Conservation (phyloP, 1,139 yeast genomes). For the Blastobotrys persicus region DNA sequence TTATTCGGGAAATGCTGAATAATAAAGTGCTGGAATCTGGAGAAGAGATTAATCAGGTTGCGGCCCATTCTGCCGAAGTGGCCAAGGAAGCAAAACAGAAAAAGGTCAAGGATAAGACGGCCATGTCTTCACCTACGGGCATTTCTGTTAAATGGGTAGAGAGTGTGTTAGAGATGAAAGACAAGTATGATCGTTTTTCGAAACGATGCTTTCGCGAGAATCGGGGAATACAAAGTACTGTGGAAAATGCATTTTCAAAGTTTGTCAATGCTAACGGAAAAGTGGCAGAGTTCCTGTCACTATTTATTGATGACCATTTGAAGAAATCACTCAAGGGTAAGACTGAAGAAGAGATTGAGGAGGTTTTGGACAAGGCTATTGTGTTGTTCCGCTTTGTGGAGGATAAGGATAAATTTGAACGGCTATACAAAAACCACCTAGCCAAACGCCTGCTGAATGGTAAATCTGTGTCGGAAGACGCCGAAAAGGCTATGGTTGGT, state of each 20-base stretch:
- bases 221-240: conserved; percentile 50
- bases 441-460: conserved; percentile 74
- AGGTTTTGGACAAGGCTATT: conserved; percentile 54
- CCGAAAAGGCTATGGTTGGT: conserved; percentile 69
- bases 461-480: conserved; percentile 52
- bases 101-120: conserved; percentile 36
- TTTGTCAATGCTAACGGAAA: conserved; percentile 58
- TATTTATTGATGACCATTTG: conserved; percentile 70
- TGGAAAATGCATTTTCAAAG: conserved; percentile 61
- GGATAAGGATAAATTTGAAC: conserved; percentile 87
- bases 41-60: conserved; percentile 34
- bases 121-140: conserved; percentile 40
- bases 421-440: conserved; percentile 80
- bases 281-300: conserved; percentile 70
- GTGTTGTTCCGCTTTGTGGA: conserved; percentile 63
- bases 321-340: conserved; percentile 57
- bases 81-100: conserved; percentile 26
- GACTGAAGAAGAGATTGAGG: conserved; percentile 54
- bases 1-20: conserved; percentile 51
- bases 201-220: conserved; percentile 50
- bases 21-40: conserved; percentile 49
- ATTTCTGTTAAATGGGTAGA: conserved; percentile 74
- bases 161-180: conserved; percentile 52
- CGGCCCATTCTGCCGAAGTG: conserved; percentile 23
- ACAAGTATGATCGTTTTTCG: conserved; percentile 51